Evolutionary conservation across 495 filamentous ascomycete species (phyloP), one percentile per base, ranked within the genome.

Genomic region (Xanthoparmelia taractica): DNA sequence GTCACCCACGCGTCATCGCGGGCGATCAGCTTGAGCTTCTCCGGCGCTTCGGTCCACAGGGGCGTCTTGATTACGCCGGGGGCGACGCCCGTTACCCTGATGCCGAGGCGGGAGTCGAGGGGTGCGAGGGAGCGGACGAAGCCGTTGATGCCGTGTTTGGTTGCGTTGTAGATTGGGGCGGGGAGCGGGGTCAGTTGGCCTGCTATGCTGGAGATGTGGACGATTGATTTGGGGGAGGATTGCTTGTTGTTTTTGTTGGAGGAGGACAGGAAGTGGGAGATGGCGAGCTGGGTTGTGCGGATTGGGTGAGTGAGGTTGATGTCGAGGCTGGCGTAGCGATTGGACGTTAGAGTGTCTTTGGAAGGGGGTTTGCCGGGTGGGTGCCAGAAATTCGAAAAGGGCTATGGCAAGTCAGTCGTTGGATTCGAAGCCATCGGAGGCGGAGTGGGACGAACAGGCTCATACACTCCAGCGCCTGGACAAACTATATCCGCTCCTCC

Each of bases 241-340:
- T 2, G 17, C 17, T 43, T 40, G 8, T 50, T 50, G 18, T 50
- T n/a, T 0, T 29, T 50, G 25, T 38, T 55, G 34, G 12, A 72
- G 71, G 58, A 70, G 61, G 73, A 74, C 29, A 81, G 70, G 75
- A 85, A 87, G 65, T 83, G 75, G 13, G 80, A 75, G 56, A 89
- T 81, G 18, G 84, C 86, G 15, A 88, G 73, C 67, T 88, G 86
- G 17, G 84, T 85, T 10, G 78, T 75, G 59, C 85, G 84, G 70
- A 89, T 87, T 0, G 86, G 86, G 70, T 88, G 86, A 8, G 83
- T 87, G 65, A 88, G 57, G 70, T 87, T 87, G 74, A 89, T 85
- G 69, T 88, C 85, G 40, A 89, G 41, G 61, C 74, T 65, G 25
- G 79, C 79, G 68, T 88, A 89, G 59, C 77, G 74, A 59, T 78